These are phyloP conservation scores for Pyrus communis DNA, from an alignment of 306 rosid species.

Conservation along the genomic window DNA sequence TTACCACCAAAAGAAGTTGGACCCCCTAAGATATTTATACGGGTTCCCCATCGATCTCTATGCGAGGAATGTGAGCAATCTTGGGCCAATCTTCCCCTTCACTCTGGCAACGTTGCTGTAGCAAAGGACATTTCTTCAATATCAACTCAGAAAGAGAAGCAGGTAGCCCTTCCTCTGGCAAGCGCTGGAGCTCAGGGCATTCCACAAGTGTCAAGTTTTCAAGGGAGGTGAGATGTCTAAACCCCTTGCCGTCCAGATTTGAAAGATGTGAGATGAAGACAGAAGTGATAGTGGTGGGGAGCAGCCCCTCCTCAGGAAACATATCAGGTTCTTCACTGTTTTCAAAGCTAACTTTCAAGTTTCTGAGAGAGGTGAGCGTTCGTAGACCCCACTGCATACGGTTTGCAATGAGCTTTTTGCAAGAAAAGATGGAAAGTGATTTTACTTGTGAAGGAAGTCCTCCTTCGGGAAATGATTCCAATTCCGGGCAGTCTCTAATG, in stretches of 20 bases:
- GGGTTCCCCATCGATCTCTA: background rate
- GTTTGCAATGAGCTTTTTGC: background rate
- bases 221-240: background rate
- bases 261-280: background rate
- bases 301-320: background rate
- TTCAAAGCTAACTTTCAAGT: background rate
- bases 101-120: background rate
- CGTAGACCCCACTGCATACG: background rate
- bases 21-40: background rate
- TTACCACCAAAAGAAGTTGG: too few relatives aligned
- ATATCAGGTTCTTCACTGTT: background rate
- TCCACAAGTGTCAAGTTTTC: background rate
- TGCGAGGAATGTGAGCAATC: background rate
- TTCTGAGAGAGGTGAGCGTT: background rate
- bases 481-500: background rate
- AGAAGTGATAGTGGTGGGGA: background rate
- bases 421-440: background rate
- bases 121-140: slow-evolving; percentile 4
- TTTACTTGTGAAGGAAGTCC: slow-evolving; percentile 7
- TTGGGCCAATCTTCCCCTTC: slow-evolving; percentile 11
- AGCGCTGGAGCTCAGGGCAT: background rate
- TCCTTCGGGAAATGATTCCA: slow-evolving; percentile 5
- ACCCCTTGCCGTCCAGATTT: background rate
- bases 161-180: background rate
- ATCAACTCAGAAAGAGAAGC: background rate